Conservation (phyloP, 202 grass and related monocot species). For the Bolboschoenoplectus hybrid region DNA sequence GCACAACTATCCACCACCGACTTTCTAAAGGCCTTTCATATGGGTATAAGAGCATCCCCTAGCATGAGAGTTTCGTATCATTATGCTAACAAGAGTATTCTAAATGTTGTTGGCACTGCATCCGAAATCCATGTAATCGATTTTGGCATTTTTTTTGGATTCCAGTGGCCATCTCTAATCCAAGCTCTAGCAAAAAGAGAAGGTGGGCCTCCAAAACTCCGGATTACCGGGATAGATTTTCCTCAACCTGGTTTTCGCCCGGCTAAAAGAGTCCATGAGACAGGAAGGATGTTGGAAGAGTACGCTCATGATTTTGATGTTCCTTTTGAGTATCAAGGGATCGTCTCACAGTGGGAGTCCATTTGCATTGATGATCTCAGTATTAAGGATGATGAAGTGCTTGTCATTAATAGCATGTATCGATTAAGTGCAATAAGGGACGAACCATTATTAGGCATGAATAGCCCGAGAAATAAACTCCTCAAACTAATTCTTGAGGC, state of each 20-base stretch:
- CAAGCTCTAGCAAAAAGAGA: constrained; percentile 46
- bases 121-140: constrained; percentile 58
- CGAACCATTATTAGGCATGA: constrained; percentile 49
- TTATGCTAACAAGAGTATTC: constrained; percentile 58
- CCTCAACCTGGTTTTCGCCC: constrained; percentile 52
- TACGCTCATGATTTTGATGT: constrained; percentile 58
- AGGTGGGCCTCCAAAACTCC: constrained; percentile 49
- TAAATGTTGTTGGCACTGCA: constrained; percentile 40
- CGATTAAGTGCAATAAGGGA: constrained; percentile 52
- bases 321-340: constrained; percentile 58
- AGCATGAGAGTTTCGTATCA: constrained; percentile 44
- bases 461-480: constrained; percentile 46
- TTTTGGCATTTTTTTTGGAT: constrained; percentile 72
- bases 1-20: neutral
- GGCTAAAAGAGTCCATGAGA: constrained; percentile 29
- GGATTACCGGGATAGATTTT: constrained; percentile 62
- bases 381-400: constrained; percentile 54
- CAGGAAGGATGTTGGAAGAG: constrained; percentile 44
- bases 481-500: constrained; percentile 44
- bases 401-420: constrained; percentile 56
- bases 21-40: constrained; percentile 43
- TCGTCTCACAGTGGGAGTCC: constrained; percentile 56
- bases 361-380: constrained; percentile 51
- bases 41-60: constrained; percentile 35
- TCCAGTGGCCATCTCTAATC: constrained; percentile 70